Evolutionary conservation across 257 asterid species (phyloP).

Genomic region (Solanum pinnatisectum): DNA sequence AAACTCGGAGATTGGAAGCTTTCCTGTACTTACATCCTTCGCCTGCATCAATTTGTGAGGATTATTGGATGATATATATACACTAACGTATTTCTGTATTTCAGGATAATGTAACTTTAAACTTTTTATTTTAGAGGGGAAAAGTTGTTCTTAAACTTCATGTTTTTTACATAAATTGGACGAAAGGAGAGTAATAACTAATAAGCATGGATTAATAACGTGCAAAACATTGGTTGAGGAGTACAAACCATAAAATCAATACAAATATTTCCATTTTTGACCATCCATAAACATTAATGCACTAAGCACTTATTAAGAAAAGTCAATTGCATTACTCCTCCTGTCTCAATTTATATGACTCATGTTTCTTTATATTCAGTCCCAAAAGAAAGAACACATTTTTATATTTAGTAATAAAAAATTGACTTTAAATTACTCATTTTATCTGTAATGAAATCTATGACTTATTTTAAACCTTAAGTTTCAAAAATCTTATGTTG

Average conservation of each 20-base stretch:
- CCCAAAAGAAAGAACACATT: too few relatives aligned
- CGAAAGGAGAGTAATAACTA: neutral
- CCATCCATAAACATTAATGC: neutral
- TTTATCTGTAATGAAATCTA: too few relatives aligned
- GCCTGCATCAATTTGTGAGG: slow-evolving; percentile 37
- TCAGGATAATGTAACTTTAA: neutral
- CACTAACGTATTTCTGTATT: neutral
- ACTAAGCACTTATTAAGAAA: neutral
- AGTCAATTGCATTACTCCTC: too few relatives aligned
- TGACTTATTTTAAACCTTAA: too few relatives aligned
- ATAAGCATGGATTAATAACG: neutral
- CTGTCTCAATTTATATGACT: neutral
- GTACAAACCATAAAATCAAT: neutral
- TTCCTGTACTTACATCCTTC: slow-evolving; percentile 53
- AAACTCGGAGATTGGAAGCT: slow-evolving; percentile 52
- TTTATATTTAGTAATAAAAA: too few relatives aligned
- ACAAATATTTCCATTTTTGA: neutral
- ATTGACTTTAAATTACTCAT: too few relatives aligned
- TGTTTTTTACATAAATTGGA: neutral
- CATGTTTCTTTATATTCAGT: neutral
- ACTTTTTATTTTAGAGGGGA: neutral
- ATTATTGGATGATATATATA: neutral
- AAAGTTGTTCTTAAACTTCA: neutral
- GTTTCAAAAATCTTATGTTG: too few relatives aligned
- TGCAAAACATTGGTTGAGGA: neutral